Conservation (phyloP, 140 eudicot genomes). For the Bidens hawaiensis region DNA sequence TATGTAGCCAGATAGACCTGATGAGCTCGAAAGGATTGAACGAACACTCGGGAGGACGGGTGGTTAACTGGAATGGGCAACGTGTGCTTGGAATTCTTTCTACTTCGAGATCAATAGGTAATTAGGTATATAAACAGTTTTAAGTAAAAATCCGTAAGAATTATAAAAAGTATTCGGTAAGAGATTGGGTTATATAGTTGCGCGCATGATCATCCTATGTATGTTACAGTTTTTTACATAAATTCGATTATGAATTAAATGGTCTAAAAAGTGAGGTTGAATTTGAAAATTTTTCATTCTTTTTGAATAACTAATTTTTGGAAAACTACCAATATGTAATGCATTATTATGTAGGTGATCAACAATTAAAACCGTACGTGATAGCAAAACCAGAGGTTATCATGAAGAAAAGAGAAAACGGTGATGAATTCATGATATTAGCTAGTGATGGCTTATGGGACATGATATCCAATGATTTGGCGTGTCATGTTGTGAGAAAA, state of each 20-base stretch:
- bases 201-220: no score
- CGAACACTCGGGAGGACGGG: constrained; percentile 73
- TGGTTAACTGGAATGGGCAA: constrained; percentile 74
- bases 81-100: constrained; percentile 82
- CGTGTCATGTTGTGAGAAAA: constrained; percentile 53
- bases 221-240: no score
- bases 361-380: constrained; percentile 67
- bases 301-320: no score
- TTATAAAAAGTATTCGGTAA: no score
- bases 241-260: not conserved
- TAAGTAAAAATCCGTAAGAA: not conserved
- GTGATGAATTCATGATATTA: constrained; percentile 66
- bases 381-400: constrained; percentile 63
- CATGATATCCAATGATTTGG: constrained; percentile 63
- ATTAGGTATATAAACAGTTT: not conserved
- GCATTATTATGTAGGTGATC: constrained; percentile 45
- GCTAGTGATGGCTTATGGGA: constrained; percentile 93
- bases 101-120: constrained; percentile 87
- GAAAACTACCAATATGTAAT: not conserved
- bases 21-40: constrained; percentile 80
- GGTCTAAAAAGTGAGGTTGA: not conserved
- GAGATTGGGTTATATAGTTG: no score
- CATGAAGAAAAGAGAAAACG: constrained; percentile 33
- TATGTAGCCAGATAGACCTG: constrained; percentile 79
- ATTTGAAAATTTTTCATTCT: not conserved